Percentiles rank a stretch among this genome's conserved stretches.
These are phyloP conservation scores for Heliamphora exappendiculata DNA, from an alignment of 148 eudicot genomes.

Conservation along the genomic window DNA sequence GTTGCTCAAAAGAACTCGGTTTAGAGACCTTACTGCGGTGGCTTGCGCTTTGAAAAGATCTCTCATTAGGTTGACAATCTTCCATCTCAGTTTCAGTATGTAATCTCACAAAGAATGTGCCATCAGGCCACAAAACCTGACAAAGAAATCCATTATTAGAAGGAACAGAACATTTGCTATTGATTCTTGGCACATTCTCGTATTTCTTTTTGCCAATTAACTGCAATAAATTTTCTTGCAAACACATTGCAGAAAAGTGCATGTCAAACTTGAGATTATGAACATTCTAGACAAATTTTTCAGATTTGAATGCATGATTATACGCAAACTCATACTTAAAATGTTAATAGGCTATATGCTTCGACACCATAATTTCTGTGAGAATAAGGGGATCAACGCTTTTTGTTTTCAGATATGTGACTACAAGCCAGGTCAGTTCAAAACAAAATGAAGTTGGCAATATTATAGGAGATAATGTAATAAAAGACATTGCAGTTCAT, in stretches of 20 bases:
- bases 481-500: background rate
- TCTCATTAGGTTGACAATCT: constrained; percentile 31
- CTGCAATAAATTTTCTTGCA: background rate
- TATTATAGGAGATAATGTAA: background rate
- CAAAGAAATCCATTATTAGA: constrained; percentile 3
- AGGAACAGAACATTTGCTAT: constrained; percentile 3
- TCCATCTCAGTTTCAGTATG: constrained; percentile 26
- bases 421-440: background rate
- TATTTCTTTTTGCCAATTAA: background rate
- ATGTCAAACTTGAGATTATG: background rate
- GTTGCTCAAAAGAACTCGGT: constrained; percentile 66
- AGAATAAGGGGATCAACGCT: background rate
- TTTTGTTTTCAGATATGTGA: background rate
- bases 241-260: background rate
- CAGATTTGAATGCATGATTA: background rate
- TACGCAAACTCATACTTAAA: background rate
- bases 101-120: constrained; percentile 63
- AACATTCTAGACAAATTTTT: background rate
- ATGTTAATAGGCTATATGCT: background rate
- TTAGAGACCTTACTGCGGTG: constrained; percentile 31
- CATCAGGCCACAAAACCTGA: constrained; percentile 91
- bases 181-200: background rate
- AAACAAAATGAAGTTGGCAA: background rate
- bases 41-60: constrained; percentile 39
- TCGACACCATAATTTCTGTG: background rate